These are phyloP conservation scores for Schizophyllum commune DNA, from an alignment of 1,284 basidiomycete genomes.

Conservation along the genomic window DNA sequence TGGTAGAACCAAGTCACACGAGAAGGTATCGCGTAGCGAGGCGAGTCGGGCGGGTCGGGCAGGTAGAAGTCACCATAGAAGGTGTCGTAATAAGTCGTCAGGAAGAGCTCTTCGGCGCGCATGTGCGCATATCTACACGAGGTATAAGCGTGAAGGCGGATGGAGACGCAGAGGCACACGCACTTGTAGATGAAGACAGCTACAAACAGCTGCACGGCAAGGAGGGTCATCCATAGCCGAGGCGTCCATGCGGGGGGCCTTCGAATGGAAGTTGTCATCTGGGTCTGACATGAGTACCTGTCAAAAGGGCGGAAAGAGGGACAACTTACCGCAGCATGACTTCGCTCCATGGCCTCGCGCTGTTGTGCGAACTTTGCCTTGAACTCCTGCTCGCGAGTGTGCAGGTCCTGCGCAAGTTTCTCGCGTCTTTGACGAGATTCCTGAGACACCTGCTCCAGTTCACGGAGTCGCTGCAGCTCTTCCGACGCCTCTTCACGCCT, in stretches of 20 bases:
- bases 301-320: background rate
- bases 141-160: conserved; percentile 15
- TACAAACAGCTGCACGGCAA: background rate
- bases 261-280: no score
- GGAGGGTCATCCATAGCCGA: conserved; percentile 4
- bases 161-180: background rate
- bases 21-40: no score
- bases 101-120: conserved; percentile 36
- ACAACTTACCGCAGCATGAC: conserved; percentile 24
- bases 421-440: conserved; percentile 40
- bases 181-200: conserved; percentile 11
- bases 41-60: conserved; percentile 20
- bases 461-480: conserved; percentile 37
- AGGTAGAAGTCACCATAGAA: conserved; percentile 61
- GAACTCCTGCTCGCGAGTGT: conserved; percentile 29
- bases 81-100: conserved; percentile 64
- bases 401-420: conserved; percentile 35
- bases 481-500: conserved; percentile 29
- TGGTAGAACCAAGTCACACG: no score
- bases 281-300: conserved; percentile 2
- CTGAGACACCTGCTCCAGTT: conserved; percentile 35
- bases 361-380: conserved; percentile 27
- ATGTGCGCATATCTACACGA: conserved; percentile 23
- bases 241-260: background rate
- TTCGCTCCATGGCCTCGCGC: conserved; percentile 28